These are phyloP conservation scores for Volutella citrinella DNA, from an alignment of 2,329 filamentous ascomycete species.

Conservation along the genomic window DNA sequence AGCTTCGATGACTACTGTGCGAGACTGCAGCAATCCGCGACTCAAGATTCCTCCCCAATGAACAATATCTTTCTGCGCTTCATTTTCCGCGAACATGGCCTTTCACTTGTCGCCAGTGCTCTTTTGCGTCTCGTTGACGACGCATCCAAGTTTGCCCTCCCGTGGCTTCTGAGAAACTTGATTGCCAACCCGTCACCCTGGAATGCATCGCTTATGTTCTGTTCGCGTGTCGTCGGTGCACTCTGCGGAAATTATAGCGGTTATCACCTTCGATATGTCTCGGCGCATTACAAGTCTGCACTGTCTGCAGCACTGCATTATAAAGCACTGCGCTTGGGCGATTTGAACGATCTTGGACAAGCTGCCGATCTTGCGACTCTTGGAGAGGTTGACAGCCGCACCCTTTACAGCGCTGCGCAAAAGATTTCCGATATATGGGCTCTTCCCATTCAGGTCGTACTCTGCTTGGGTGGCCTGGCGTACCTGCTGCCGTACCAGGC, in stretches of 20 bases:
- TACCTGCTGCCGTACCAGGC: no score
- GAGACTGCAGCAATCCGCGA: no score
- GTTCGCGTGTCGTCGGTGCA: not conserved
- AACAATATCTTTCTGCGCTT: no score
- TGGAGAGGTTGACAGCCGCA: not conserved
- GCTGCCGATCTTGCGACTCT: not conserved
- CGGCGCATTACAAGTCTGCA: not conserved
- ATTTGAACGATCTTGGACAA: not conserved
- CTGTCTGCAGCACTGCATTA: not conserved
- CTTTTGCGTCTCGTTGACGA: not conserved
- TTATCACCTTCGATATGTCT: not conserved
- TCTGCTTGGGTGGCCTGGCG: no score
- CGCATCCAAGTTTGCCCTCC: not conserved
- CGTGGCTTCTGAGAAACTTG: not conserved
- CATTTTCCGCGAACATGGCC: not conserved
- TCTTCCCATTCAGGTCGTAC: no score
- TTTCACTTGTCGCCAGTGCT: not conserved
- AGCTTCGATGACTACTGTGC: no score
- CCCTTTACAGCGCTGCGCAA: not conserved
- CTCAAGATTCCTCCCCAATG: no score
- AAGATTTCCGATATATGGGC: no score
- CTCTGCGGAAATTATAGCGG: not conserved
- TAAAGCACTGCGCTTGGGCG: not conserved
- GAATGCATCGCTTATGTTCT: not conserved
- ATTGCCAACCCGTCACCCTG: not conserved